Base-by-base conservation (phyloP, 129 eudicot genomes). In the Chrysanthemum seticuspe region DNA sequence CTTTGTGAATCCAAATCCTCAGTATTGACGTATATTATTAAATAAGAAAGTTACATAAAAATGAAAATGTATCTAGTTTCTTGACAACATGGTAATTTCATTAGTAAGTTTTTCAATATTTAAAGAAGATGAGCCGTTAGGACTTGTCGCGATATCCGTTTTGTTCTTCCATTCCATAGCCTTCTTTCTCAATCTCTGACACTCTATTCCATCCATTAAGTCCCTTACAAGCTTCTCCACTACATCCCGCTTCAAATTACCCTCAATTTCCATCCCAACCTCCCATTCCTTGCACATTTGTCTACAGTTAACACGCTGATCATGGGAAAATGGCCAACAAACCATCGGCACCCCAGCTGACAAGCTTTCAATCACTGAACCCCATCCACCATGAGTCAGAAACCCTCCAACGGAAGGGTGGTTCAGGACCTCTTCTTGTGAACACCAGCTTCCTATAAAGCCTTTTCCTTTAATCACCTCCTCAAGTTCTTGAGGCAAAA, bases 301-400 rank as follows among this genome's bases (percentile, higher is more conserved):
- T 60, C 68, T 59, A 29, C 80, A 76, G 18, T 76, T 76, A 49
- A 59, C 4, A 5, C 1, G 3, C 14, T 76, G 80, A 50, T 76
- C 80, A 44, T 25, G 52, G 2, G 53, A 50, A 62, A 70, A 15
- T 6, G 76, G 81, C 81, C 81, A 13, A 62, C 76, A 77, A 13
- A 70, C n/a, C 81, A 77, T 77, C 0, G 81, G 81, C 18, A 77
- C 71, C 16, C 81, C 81, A n/a, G 71, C 76, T 1, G 71, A 16
- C 49, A 77, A 23, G 71, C 81, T 77, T 49, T 77, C 81, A 19
- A 71, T 77, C 14, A 23, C 47, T 2, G 81, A 78, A 40, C 72
- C 72, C 76, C 81, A 78, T 13, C 81, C 76, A 53, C 76, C 71
- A 29, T 71, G 81, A 62, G 81, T 77, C 76, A 70, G 45, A n/a